These are phyloP conservation scores for Orychophragmus violaceus DNA, from an alignment of 345 rosid species.

Conservation along the genomic window DNA sequence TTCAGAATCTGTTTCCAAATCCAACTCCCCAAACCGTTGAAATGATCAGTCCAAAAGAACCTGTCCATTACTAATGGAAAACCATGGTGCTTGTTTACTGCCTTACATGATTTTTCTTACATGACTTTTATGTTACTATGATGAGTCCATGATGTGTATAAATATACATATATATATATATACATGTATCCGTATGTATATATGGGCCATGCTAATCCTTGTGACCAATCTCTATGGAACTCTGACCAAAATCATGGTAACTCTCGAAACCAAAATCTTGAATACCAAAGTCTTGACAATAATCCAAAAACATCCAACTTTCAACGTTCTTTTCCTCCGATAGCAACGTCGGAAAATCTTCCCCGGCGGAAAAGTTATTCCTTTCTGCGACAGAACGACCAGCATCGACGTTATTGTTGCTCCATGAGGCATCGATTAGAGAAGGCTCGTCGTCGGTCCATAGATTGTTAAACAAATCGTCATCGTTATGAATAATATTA, in stretches of 20 bases:
- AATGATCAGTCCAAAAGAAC: too few species aligned
- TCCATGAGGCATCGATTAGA: slow-evolving; percentile 27
- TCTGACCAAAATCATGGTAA: slow-evolving; percentile 24
- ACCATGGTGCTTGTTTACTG: too few species aligned
- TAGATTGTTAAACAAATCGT: slow-evolving; percentile 41
- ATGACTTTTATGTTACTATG: background rate
- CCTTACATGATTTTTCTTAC: slow-evolving; percentile 12
- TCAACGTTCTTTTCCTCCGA: slow-evolving; percentile 17
- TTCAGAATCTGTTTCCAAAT: too few species aligned
- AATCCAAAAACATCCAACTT: slow-evolving; percentile 13
- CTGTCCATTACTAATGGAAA: too few species aligned
- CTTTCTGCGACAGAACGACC: background rate
- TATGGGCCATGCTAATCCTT: too few species aligned
- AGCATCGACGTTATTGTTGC: background rate
- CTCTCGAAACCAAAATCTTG: slow-evolving; percentile 61
- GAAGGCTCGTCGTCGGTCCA: slow-evolving; percentile 48
- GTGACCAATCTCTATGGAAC: background rate
- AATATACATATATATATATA: background rate
- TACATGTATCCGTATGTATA: too few species aligned
- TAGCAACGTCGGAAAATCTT: slow-evolving; percentile 13
- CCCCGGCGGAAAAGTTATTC: background rate
- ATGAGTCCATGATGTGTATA: background rate
- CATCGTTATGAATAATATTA: slow-evolving; percentile 48
- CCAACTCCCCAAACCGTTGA: too few species aligned
- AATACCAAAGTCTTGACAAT: slow-evolving; percentile 72